Conservation (phyloP, 257 asterid genomes). For the Fraxinus anomala region DNA sequence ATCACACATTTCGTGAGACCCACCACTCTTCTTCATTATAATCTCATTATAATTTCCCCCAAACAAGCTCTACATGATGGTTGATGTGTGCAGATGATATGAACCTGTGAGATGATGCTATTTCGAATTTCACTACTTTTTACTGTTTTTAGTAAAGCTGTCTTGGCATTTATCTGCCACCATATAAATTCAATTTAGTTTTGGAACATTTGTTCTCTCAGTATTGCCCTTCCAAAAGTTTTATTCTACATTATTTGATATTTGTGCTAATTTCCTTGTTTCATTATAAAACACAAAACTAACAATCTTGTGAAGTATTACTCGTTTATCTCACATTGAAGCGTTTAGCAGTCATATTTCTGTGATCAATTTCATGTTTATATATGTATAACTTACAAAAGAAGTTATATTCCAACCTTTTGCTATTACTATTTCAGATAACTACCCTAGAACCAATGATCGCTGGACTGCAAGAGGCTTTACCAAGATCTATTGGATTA, state of each 20-base stretch:
- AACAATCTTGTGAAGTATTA: not conserved
- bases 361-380: not conserved
- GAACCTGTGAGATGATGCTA: not conserved
- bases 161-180: not conserved
- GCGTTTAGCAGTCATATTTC: not conserved
- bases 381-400: slow-evolving; percentile 22
- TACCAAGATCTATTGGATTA: slow-evolving; percentile 90
- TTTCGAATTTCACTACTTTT: not conserved
- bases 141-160: not conserved
- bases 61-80: not conserved
- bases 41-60: too few relatives aligned
- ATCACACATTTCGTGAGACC: too few relatives aligned
- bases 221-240: not conserved
- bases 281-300: not conserved
- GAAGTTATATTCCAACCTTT: slow-evolving; percentile 16
- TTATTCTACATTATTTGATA: not conserved
- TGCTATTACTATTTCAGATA: slow-evolving; percentile 51
- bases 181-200: not conserved
- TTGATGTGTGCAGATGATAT: slow-evolving; percentile 8
- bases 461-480: slow-evolving; percentile 80
- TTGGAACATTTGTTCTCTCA: not conserved
- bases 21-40: too few relatives aligned
- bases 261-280: slow-evolving; percentile 5
- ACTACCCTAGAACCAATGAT: slow-evolving; percentile 86
- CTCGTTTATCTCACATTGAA: not conserved